Evolutionary conservation across 2,329 filamentous ascomycete species (phyloP).

Genomic region (Endocalyx cinctus): DNA sequence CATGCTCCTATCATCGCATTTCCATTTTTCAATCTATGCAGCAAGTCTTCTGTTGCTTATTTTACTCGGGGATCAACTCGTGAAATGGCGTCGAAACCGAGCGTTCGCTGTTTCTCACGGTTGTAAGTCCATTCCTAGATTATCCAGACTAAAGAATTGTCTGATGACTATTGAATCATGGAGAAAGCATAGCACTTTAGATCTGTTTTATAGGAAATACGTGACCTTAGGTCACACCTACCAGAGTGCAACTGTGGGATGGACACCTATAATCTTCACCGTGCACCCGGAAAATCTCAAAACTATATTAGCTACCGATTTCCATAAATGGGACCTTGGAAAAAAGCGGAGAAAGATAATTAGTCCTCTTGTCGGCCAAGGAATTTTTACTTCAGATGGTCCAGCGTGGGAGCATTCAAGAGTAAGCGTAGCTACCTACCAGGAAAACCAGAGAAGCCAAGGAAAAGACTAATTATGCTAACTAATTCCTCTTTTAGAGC

Average conservation of each 20-base stretch:
- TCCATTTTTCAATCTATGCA: not conserved
- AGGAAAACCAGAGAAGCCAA: not conserved
- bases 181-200: not conserved
- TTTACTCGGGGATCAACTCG: not conserved
- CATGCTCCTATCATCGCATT: not conserved
- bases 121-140: not conserved
- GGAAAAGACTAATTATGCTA: not conserved
- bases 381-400: slow-evolving; percentile 3
- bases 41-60: not conserved
- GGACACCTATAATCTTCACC: slow-evolving; percentile 6
- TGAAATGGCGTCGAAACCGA: not conserved
- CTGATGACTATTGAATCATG: not conserved
- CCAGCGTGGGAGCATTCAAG: slow-evolving; percentile 5
- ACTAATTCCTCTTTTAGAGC: not conserved
- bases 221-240: not conserved
- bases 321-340: slow-evolving; percentile 5
- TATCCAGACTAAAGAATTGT: not conserved
- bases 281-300: slow-evolving; percentile 5
- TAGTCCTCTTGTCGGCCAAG: slow-evolving; percentile 2
- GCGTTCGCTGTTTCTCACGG: not conserved
- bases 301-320: slow-evolving; percentile 3
- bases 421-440: not conserved
- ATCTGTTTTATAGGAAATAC: slow-evolving; percentile 1
- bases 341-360: slow-evolving; percentile 2
- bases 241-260: not conserved